A percentile compares a stretch with the other conserved stretches of the same genome.
These are phyloP conservation scores for Lantana camara DNA, from an alignment of 257 asterid species.

Conservation along the genomic window DNA sequence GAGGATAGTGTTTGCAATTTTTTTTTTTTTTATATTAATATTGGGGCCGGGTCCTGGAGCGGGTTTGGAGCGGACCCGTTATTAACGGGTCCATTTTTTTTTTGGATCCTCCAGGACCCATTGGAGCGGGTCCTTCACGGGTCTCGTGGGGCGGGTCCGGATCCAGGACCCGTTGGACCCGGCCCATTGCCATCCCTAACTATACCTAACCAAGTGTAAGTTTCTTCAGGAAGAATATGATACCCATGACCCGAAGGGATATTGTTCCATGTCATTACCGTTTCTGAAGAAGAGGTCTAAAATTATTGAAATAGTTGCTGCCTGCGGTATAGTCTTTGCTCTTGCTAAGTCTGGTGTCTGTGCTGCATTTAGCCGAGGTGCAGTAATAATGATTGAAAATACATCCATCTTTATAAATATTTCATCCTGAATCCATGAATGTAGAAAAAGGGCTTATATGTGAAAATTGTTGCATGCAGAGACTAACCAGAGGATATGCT, in stretches of 20 bases:
- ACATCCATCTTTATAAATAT: not conserved
- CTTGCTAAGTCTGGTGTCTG: conserved; percentile 99
- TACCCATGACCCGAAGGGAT: conserved; percentile 97
- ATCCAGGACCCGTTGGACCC: too few species aligned
- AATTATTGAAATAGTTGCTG: conserved; percentile 96
- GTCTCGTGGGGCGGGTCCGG: too few species aligned
- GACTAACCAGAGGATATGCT: conserved; percentile 92
- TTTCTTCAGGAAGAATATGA: conserved; percentile 92
- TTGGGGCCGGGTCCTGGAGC: too few species aligned
- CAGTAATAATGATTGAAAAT: not conserved
- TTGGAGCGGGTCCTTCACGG: too few species aligned
- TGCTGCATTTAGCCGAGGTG: conserved; percentile 99
- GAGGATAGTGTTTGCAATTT: too few species aligned
- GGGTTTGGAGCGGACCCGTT: too few species aligned
- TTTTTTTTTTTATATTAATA: too few species aligned
- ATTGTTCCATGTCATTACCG: conserved; percentile 60
- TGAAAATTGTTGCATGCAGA: conserved; percentile 57
- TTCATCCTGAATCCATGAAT: conserved; percentile 1
- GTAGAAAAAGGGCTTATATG: conserved; percentile 24
- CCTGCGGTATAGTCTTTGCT: conserved; percentile 97
- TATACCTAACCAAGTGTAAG: conserved; percentile 21
- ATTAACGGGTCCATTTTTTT: too few species aligned
- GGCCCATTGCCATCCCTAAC: too few species aligned
- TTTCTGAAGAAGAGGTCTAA: conserved; percentile 93
- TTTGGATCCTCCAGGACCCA: too few species aligned